Evolutionary conservation across 164 flowering plant genomes (phyloP), one percentile per base, ranked within the genome.

Genomic region (Pachysandra terminalis): DNA sequence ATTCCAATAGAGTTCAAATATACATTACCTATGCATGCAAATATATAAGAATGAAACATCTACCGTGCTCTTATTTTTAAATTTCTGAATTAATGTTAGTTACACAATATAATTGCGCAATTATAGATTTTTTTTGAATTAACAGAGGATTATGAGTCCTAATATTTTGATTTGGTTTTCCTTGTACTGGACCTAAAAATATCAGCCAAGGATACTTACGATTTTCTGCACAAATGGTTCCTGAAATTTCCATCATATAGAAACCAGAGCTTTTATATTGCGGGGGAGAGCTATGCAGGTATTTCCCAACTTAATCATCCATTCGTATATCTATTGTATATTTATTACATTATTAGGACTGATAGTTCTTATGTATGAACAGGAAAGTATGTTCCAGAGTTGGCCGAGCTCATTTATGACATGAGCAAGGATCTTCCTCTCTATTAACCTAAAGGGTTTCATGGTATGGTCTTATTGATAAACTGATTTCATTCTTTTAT

Each of bases 261-360:
- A 75, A 81, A 59, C 2, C 73, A 81, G 5, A 69, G 65, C 5
- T 87, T 95, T 73, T 95, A 87, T 62, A 85, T 95, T 56, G 96
- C 98, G 8, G 98, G 98, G 61, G 97, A 95, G 76, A 95, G 99
- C 81, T 92, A 95, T 80, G 98, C 97, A 78, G 98, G 98, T 90
- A 81, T 22, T 2, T 66, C 16, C 0, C 26, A 61, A 14, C 54
- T 52, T 55, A 25, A 35, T 56, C 52, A 13, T 15, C 37, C 61
- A 12, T 48, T 40, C 51, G n/a, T n/a, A n/a, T n/a, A n/a, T n/a
- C 2, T 7, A 28, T 21, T 4, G 37, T 55, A 60, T 35, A 23
- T 65, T 37, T 57, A 23, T 17, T 28, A 32, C 15, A 26, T 56
- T 8, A 67, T 21, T 32, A 48, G 16, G n/a, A 19, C 26, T 55